Conservation (phyloP, 257 asterid species). For the Galeopsis tetrahit region DNA sequence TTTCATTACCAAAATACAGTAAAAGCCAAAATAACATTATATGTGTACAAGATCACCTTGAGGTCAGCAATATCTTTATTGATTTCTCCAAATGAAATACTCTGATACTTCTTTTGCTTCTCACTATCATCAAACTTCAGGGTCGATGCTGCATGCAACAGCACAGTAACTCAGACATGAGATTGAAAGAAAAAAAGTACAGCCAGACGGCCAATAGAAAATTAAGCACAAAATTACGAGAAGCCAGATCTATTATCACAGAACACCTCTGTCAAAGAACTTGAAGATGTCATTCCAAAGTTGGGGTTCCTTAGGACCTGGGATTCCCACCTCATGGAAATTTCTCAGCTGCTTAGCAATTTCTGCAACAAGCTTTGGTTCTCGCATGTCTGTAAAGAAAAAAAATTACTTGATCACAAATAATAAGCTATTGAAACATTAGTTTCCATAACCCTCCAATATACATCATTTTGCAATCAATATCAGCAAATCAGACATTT, state of each 20-base stretch:
- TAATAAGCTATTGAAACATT: constrained; percentile 7
- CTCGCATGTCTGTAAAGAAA: constrained; percentile 71
- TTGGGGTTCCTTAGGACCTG: constrained; percentile 89
- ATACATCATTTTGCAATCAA: not conserved
- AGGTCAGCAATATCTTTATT: constrained; percentile 61
- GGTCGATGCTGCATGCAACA: constrained; percentile 65
- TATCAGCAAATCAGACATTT: not conserved
- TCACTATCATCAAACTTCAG: constrained; percentile 71
- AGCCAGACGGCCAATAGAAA: constrained; percentile 18
- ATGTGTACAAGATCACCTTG: constrained; percentile 61
- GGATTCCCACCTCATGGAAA: constrained; percentile 89
- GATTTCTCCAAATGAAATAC: constrained; percentile 74
- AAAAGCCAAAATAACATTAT: constrained; percentile 21
- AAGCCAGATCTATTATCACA: constrained; percentile 29
- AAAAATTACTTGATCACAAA: constrained; percentile 8
- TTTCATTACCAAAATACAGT: not conserved
- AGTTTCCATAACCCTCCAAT: not conserved
- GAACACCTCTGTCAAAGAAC: constrained; percentile 66
- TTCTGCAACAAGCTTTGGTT: constrained; percentile 76
- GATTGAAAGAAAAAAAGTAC: constrained; percentile 24
- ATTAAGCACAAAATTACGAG: constrained; percentile 17
- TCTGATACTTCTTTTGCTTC: constrained; percentile 70
- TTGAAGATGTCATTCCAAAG: constrained; percentile 83
- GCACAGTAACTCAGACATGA: constrained; percentile 33
- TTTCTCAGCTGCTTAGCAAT: constrained; percentile 82